These are phyloP conservation scores for Kodamaea fungicola DNA, from an alignment of 1,139 yeast genomes.

Conservation along the genomic window DNA sequence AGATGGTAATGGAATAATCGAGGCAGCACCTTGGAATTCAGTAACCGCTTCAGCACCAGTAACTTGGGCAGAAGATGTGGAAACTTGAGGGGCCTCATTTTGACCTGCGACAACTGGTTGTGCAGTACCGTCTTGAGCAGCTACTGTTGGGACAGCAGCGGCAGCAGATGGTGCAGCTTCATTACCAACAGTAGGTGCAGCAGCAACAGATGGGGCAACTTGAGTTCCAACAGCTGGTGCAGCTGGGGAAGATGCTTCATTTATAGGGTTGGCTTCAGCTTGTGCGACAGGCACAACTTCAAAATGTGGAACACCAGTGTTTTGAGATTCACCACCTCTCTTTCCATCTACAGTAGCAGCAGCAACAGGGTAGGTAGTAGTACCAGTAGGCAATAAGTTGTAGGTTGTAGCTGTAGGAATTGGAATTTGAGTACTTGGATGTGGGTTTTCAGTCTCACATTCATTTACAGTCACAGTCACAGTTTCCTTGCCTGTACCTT, in stretches of 20 bases:
- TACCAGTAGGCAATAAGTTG: background rate
- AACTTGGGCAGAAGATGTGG: slow-evolving; percentile 7
- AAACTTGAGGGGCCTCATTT: background rate
- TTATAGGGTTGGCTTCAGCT: background rate
- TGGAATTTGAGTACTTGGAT: no score
- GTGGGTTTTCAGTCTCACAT: no score
- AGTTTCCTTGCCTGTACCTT: no score
- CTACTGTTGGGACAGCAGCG: background rate
- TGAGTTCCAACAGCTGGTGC: background rate
- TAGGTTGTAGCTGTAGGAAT: background rate
- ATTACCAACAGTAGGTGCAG: background rate
- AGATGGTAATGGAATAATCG: slow-evolving; percentile 5
- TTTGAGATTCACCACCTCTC: background rate
- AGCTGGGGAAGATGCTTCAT: background rate
- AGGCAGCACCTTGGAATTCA: background rate
- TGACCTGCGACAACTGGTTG: background rate
- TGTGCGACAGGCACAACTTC: background rate
- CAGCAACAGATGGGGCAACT: background rate
- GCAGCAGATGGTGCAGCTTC: background rate
- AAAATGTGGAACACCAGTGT: background rate
- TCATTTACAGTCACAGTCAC: no score
- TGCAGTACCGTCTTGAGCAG: slow-evolving; percentile 1
- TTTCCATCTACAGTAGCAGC: background rate
- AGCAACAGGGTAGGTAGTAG: background rate
- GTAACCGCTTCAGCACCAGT: slow-evolving; percentile 5